Evolutionary conservation across 495 filamentous ascomycete genomes (phyloP), one percentile per base, ranked within the genome.

Genomic region (Penicillium desertorum): DNA sequence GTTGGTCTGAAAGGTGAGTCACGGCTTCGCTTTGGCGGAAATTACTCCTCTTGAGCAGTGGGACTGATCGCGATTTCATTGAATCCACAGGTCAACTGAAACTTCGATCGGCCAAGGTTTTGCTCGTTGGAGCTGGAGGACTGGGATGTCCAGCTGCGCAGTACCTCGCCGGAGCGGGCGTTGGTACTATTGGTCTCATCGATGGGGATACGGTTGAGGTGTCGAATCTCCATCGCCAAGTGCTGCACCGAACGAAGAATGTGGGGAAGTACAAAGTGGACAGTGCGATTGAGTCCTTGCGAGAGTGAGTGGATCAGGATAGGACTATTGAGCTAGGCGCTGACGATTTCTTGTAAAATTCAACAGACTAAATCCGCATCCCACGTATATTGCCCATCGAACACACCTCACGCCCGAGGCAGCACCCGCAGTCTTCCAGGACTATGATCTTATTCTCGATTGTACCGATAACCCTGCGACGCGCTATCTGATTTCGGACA

Each of bases 221-320:
- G 5, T 96, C 92, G 27, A 98, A 98, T 71, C 82, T 98, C 19
- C 93, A 97, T 73, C 88, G 94, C 2, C 94, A 98, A 71, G 87
- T 96, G 54, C 76, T 91, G 30, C 92, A 98, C 66, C 78, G 76
- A 10, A 88, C 83, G 0, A 69, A 75, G 9, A 83, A 81, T 30
- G 82, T 96, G 19, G 91, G 91, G n/a, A 83, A 81, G 68, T 71
- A 74, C 37, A 98, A 98, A 72, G 92, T 93, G 23, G 81, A 89
- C 29, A 93, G 88, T 69, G 87, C 92, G 5, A 80, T 87, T 57
- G 71, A 81, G 39, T 86, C 85, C 59, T 74, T 96, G 19, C 67
- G 69, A 51, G 79, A 80, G 87, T 90, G 72, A 64, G 81, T 64
- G 4, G 0, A 10, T 14, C 5, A 22, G 14, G 14, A 3, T 7